A percentile compares a stretch with the other conserved stretches of the same genome.
phyloP scores from a whole-genome alignment of 805 yeast genomes.

The Isabelozyma pseudorhagii region DNA sequence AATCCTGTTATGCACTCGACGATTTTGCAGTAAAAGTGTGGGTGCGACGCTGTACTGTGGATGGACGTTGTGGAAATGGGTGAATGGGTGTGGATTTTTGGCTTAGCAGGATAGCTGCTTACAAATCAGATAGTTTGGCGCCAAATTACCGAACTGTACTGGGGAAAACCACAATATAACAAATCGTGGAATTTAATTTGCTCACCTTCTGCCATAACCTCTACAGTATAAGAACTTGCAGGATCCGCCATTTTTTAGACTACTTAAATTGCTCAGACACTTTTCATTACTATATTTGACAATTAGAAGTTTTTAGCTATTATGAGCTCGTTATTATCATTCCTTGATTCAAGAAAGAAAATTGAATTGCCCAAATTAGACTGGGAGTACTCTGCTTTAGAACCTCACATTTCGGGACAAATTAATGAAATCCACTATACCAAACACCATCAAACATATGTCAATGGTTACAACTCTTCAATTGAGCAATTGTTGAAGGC shows the following conservation, averaged over 20 bases:
- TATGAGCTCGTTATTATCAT: neutral
- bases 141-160: too few relatives aligned
- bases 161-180: neutral
- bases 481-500: slow-evolving; percentile 37
- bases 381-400: slow-evolving; percentile 46
- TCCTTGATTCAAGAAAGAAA: slow-evolving; percentile 19
- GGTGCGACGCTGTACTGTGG: too few relatives aligned
- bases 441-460: slow-evolving; percentile 51
- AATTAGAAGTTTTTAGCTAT: neutral
- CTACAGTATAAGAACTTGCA: neutral
- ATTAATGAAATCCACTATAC: slow-evolving; percentile 48
- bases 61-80: too few relatives aligned
- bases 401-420: slow-evolving; percentile 45
- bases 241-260: neutral
- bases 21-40: too few relatives aligned
- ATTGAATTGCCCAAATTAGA: slow-evolving; percentile 42
- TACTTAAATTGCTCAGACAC: neutral
- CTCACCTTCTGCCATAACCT: neutral
- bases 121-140: too few relatives aligned
- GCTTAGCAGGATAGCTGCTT: too few relatives aligned
- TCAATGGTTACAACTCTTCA: slow-evolving; percentile 44
- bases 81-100: too few relatives aligned
- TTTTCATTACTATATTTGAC: neutral
- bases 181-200: neutral
- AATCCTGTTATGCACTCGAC: too few relatives aligned